phyloP scores from a whole-genome alignment of 192 early-diverging fungal species.

The Backusella tuberculispora region DNA sequence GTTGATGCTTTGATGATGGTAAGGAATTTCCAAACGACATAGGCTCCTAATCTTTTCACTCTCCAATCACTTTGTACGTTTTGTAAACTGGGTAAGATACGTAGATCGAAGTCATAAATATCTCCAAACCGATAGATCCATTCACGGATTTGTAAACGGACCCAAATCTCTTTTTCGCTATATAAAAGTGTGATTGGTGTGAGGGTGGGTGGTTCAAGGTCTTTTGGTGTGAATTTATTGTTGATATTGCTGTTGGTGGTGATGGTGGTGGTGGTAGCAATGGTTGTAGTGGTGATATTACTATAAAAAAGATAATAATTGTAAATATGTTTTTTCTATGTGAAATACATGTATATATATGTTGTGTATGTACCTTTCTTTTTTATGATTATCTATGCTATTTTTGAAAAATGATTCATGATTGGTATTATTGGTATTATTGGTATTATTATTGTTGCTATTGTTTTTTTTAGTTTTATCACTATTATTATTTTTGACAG shows the following conservation, averaged over 20 bases:
- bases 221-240: background rate
- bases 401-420: background rate
- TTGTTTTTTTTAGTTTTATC: background rate
- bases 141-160: slow-evolving; percentile 35
- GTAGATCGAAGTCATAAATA: slow-evolving; percentile 8
- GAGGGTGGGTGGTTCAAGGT: background rate
- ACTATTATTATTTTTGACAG: background rate
- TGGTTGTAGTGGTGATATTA: background rate
- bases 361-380: background rate
- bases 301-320: background rate
- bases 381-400: too few relatives aligned
- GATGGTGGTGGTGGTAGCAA: too few relatives aligned
- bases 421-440: background rate
- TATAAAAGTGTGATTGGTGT: slow-evolving; percentile 19
- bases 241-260: too few relatives aligned
- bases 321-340: background rate
- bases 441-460: background rate
- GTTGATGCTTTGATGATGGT: background rate
- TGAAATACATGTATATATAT: background rate
- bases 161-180: slow-evolving; percentile 33
- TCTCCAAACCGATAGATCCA: slow-evolving; percentile 29
- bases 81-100: slow-evolving; percentile 23
- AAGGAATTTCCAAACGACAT: slow-evolving; percentile 21
- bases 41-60: slow-evolving; percentile 5
- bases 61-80: slow-evolving; percentile 41